phyloP scores from a whole-genome alignment of 2,329 filamentous ascomycete genomes.

The Niveomyces coronatus region DNA sequence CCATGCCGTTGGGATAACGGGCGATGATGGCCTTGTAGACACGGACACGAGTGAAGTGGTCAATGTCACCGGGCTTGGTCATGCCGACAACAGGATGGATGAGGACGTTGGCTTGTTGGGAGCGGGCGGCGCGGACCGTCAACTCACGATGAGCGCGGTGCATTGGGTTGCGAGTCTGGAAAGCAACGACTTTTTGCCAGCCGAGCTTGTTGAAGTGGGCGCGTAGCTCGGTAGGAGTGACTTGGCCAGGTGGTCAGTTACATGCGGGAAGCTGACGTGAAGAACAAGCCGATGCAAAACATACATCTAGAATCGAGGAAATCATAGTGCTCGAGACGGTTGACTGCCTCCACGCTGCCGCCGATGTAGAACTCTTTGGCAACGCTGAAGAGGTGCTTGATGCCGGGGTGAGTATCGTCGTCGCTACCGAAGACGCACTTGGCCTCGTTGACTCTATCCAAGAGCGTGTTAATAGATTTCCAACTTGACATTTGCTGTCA shows the following conservation, averaged over 20 bases:
- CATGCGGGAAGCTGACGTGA: not conserved
- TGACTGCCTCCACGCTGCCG: slow-evolving; percentile 91
- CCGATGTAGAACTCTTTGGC: slow-evolving; percentile 86
- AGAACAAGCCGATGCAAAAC: slow-evolving; percentile 27
- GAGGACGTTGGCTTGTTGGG: slow-evolving; percentile 94
- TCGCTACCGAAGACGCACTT: slow-evolving; percentile 89
- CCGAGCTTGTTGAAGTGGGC: slow-evolving; percentile 98
- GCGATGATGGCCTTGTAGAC: slow-evolving; percentile 96
- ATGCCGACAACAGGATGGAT: slow-evolving; percentile 98
- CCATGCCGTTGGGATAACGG: slow-evolving; percentile 98
- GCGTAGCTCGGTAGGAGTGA: slow-evolving; percentile 88
- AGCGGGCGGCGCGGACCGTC: slow-evolving; percentile 91
- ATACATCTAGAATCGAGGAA: slow-evolving; percentile 91
- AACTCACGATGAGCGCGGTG: slow-evolving; percentile 96
- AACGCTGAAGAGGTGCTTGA: slow-evolving; percentile 77
- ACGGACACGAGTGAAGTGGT: slow-evolving; percentile 98
- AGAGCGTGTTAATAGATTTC: slow-evolving; percentile 13
- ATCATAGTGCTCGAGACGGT: slow-evolving; percentile 96
- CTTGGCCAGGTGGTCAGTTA: slow-evolving; percentile 29
- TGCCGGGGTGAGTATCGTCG: slow-evolving; percentile 81
- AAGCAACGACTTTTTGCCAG: slow-evolving; percentile 94
- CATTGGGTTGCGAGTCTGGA: slow-evolving; percentile 99
- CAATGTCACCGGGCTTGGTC: slow-evolving; percentile 98
- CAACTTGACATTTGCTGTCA: not conserved
- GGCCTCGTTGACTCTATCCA: slow-evolving; percentile 72